Evolutionary conservation across 352 stramenopile species (phyloP), one percentile per base, ranked within the genome.

Genomic region (Pythium aphanidermatum): DNA sequence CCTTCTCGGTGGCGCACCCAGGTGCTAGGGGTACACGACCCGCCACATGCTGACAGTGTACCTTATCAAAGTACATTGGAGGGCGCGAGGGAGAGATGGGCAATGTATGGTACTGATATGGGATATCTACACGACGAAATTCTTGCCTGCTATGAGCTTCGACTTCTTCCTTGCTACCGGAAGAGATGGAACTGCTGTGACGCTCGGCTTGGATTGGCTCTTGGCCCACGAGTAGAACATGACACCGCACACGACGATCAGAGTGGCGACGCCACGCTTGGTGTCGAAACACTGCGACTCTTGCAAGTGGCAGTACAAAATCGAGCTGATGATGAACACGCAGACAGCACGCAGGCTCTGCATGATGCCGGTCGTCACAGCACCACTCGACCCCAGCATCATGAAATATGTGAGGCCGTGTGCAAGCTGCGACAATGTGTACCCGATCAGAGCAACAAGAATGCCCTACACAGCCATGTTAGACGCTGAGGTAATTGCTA

Each of bases 201-300:
- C n/a, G n/a, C n/a, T n/a, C n/a, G n/a, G n/a, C 28, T 68, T 78
- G 31, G 68, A 54, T 39, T 78, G 68, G 35, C 70, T 85, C 55
- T 92, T 92, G 7, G 81, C 78, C 74, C 71, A 92, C 44, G 81
- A 92, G 61, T 92, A 92, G 32, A 85, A 86, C 63, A 92, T 79
- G 47, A 92, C 81, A 16, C 81, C 81, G 19, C 70, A 77, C 25
- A 87, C 62, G 10, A 93, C 82, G 19, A 91, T 73, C 2, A 90
- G 51, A n/a, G 82, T 91, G 8, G 82, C 74, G 25, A 93, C 65
- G 19, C 82, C 82, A 17, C 82, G 74, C 43, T 86, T 87, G 16
- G 76, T 85, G 50, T 90, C 75, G 44, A 90, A 93, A 55, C 82
- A 93, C 43, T 93, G 79, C 24, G 78, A 91, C 51, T 93, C 78